Evolutionary conservation across 73 alveolate genomes (phyloP).

Genomic region (Stentor roeselii): DNA sequence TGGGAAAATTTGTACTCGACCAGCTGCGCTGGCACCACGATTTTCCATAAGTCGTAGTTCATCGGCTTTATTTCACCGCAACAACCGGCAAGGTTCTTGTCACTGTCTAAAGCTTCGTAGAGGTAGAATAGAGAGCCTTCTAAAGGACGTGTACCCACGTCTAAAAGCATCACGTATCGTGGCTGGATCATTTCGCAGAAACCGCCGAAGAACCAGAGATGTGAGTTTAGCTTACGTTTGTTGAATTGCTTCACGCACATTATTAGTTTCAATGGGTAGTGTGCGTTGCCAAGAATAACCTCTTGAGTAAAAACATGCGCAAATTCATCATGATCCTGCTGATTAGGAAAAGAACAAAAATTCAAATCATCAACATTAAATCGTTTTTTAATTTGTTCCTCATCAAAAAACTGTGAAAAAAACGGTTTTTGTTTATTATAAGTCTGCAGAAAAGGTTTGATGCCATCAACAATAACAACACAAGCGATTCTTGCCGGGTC

Average conservation of each 20-base stretch:
- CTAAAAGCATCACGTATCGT: background rate
- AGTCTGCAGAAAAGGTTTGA: slow-evolving; percentile 22
- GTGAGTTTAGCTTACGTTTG: slow-evolving; percentile 15
- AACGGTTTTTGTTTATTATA: background rate
- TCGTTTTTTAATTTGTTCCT: background rate
- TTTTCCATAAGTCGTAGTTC: background rate
- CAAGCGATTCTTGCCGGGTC: background rate
- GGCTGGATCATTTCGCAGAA: slow-evolving; percentile 27
- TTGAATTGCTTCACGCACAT: background rate
- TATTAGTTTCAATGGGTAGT: background rate
- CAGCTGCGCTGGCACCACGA: background rate
- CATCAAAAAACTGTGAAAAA: slow-evolving; percentile 24
- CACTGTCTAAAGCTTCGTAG: background rate
- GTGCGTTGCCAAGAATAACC: background rate
- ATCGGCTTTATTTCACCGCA: slow-evolving; percentile 30
- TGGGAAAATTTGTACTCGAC: slow-evolving; percentile 30
- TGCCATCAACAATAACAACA: slow-evolving; percentile 8
- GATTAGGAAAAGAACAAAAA: background rate
- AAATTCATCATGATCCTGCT: slow-evolving; percentile 2
- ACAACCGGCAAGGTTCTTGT: slow-evolving; percentile 6
- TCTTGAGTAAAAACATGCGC: background rate
- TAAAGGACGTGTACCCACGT: slow-evolving; percentile 23
- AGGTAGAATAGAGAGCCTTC: background rate
- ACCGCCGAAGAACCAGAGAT: slow-evolving; percentile 32
- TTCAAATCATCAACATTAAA: background rate